Base-by-base conservation (phyloP, 108 stramenopile genomes). In the Epipyxis sp. region DNA sequence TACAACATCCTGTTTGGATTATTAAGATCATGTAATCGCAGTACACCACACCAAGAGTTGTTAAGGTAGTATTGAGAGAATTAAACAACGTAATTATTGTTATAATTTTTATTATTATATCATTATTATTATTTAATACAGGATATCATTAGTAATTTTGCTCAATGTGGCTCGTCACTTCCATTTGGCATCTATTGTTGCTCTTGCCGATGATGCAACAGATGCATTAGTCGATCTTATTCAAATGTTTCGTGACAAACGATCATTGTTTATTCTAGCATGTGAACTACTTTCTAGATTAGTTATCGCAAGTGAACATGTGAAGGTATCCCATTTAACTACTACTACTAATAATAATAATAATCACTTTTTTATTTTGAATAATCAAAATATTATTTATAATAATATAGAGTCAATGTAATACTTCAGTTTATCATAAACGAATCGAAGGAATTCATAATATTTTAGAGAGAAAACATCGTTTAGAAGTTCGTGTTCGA, bases 221-320 rank as follows among this genome's bases (percentile, higher is more conserved):
- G 88, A 91, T 68, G 76, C 87, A 3, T 86, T 94, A 29, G 76
- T 92, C 30, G 91, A 96, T 59, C 77, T 92, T 25, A 77, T 93
- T 77, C 94, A 94, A 81, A 90, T 90, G 85, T 93, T 92, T 72
- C 88, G 95, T 30, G 93, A 94, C 79, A 92, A 93, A 76, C 83
- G 87, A 27, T 76, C 69, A 37, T 74, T 91, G 0, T 91, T 92
- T 45, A 78, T 82, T 40, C 78, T 88, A 20, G 74, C 90, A 37
- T 29, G 35, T 1, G 29, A 54, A 2, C 69, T 82, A 29, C 67
- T 82, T 20, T 6, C 25, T 0, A 69, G 1, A 1, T 6, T 82
- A 27, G 78, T 69, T 16, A 3, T 32, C 34, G 20, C 30, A 16
- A 32, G 30, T 29, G 13, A 29, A 65, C 13, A 3, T 3, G 25